phyloP scores from a whole-genome alignment of 2,329 filamentous ascomycete species.

The Sclerotinia trifoliorum region DNA sequence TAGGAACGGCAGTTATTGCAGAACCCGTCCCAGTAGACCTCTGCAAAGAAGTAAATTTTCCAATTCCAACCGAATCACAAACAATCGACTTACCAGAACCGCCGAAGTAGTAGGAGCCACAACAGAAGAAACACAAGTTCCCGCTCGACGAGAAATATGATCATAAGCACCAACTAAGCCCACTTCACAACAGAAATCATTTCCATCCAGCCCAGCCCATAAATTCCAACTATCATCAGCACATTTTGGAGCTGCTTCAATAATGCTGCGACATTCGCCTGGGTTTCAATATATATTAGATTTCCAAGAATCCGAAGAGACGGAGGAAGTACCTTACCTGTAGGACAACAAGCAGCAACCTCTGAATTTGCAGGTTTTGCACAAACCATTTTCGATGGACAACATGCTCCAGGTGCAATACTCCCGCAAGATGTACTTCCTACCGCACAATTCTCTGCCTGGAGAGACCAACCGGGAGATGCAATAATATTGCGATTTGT shows the following conservation, averaged over 20 bases:
- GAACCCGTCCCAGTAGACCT: conserved; percentile 14
- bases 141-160: conserved; percentile 20
- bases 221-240: conserved; percentile 24
- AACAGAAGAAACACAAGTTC: conserved; percentile 23
- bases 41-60: conserved; percentile 8
- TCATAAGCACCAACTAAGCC: conserved; percentile 24
- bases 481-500: background rate
- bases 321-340: conserved; percentile 12
- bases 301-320: background rate
- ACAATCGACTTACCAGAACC: conserved; percentile 18
- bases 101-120: conserved; percentile 18
- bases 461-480: conserved; percentile 21
- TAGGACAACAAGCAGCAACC: conserved; percentile 26
- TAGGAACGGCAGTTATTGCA: background rate
- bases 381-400: conserved; percentile 23
- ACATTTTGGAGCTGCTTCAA: conserved; percentile 23
- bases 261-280: conserved; percentile 17
- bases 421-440: conserved; percentile 17
- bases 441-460: conserved; percentile 15
- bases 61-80: background rate
- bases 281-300: conserved; percentile 17
- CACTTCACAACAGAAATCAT: conserved; percentile 26
- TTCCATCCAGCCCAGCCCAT: conserved; percentile 24
- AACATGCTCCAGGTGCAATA: conserved; percentile 22
- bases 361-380: conserved; percentile 24